Evolutionary conservation across 257 asterid species (phyloP).

Genomic region (Jacaranda mimosifolia): DNA sequence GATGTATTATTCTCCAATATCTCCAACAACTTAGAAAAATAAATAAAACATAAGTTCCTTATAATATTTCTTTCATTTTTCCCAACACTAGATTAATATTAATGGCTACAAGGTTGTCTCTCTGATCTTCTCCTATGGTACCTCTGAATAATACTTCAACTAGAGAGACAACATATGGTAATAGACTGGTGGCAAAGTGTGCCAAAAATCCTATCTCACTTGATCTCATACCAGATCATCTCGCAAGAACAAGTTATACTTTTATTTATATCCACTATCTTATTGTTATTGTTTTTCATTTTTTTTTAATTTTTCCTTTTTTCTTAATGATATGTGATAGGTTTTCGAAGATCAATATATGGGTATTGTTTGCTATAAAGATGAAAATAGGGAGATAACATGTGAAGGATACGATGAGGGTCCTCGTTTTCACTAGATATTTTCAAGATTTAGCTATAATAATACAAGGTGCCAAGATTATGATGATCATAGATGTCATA

Average conservation of each 20-base stretch:
- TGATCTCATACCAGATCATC: conserved; percentile 49
- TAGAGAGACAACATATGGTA: conserved; percentile 16
- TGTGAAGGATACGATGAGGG: conserved; percentile 74
- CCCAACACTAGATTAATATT: not conserved
- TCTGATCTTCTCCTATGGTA: conserved; percentile 36
- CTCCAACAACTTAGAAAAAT: conserved; percentile 19
- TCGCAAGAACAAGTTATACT: conserved; percentile 46
- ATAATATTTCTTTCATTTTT: conserved; percentile 9
- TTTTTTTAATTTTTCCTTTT: not conserved
- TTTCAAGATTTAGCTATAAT: conserved; percentile 23
- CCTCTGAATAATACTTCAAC: conserved; percentile 33
- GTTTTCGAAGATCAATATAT: conserved; percentile 57
- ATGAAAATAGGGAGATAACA: conserved; percentile 62
- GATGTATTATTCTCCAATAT: conserved; percentile 17
- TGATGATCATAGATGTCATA: not conserved
- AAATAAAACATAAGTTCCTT: not conserved
- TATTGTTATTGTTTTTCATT: not conserved
- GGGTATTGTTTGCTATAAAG: conserved; percentile 65
- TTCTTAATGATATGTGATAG: conserved; percentile 21
- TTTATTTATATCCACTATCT: not conserved
- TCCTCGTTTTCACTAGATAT: conserved; percentile 49
- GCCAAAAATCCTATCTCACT: conserved; percentile 43
- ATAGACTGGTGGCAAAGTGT: conserved; percentile 43
- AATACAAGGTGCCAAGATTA: conserved; percentile 36
- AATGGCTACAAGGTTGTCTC: conserved; percentile 52